Percentiles rank a stretch among this genome's conserved stretches.
These are phyloP conservation scores for Mycena belliarum DNA, from an alignment of 768 basidiomycete species.

Conservation along the genomic window DNA sequence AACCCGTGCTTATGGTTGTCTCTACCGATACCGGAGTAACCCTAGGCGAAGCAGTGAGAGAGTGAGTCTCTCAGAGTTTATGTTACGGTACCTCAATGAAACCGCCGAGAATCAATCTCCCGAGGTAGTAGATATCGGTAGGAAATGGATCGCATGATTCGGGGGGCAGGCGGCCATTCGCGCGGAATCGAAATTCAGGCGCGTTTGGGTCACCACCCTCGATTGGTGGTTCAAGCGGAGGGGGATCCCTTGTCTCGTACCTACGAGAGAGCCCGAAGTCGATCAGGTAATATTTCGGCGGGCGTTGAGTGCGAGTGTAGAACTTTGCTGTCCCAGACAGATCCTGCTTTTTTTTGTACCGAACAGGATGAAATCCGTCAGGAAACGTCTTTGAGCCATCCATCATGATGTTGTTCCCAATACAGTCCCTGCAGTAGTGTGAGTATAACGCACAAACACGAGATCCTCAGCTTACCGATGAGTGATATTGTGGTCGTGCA, in stretches of 20 bases:
- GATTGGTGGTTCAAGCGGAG: conserved; percentile 29
- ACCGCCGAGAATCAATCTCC: not conserved
- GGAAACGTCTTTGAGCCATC: conserved; percentile 31
- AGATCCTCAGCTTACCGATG: too few relatives aligned
- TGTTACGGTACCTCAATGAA: not conserved
- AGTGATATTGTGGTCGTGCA: not conserved
- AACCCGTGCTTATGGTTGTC: not conserved
- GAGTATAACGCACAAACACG: too few relatives aligned
- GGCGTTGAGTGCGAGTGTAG: conserved; percentile 26
- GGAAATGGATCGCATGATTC: not conserved
- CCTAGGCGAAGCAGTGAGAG: not conserved
- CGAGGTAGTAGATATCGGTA: not conserved
- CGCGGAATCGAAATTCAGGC: not conserved
- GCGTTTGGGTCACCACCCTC: conserved; percentile 32
- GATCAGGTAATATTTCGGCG: conserved; percentile 37
- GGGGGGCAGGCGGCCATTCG: not conserved
- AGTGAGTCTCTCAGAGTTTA: not conserved
- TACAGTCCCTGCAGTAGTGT: conserved; percentile 23
- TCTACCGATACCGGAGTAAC: not conserved
- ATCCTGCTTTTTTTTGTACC: not conserved
- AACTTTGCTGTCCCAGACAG: too few relatives aligned
- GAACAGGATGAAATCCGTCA: conserved; percentile 27
- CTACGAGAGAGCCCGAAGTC: conserved; percentile 38
- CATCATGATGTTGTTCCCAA: conserved; percentile 36
- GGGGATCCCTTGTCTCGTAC: conserved; percentile 26